phyloP scores from a whole-genome alignment of 768 basidiomycete genomes.

The Lentinula guzmanii region DNA sequence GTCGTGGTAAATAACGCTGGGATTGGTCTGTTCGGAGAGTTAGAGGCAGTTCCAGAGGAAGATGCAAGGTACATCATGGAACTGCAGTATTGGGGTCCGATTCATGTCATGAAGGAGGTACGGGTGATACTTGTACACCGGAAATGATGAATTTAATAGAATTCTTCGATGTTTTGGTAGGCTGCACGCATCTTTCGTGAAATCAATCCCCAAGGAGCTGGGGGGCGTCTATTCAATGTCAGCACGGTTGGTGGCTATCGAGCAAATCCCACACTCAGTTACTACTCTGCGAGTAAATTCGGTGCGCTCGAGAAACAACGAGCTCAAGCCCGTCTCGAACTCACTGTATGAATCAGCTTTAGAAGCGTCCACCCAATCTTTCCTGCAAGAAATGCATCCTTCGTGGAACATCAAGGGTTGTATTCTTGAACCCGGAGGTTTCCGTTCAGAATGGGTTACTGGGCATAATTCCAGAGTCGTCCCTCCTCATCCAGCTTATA shows the following conservation, averaged over 20 bases:
- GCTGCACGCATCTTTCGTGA: constrained; percentile 17
- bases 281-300: constrained; percentile 29
- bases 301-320: constrained; percentile 18
- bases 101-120: constrained; percentile 29
- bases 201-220: constrained; percentile 16
- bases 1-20: constrained; percentile 44
- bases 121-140: constrained; percentile 5
- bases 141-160: not conserved
- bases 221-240: constrained; percentile 24
- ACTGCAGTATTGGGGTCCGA: constrained; percentile 39
- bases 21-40: constrained; percentile 25
- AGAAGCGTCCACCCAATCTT: constrained; percentile 25
- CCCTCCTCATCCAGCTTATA: constrained; percentile 18
- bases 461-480: constrained; percentile 11
- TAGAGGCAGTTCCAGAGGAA: constrained; percentile 26
- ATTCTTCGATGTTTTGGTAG: not conserved
- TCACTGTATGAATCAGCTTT: constrained; percentile 17
- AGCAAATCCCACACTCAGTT: constrained; percentile 23
- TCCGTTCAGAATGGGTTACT: constrained; percentile 16
- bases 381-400: constrained; percentile 29
- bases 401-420: constrained; percentile 32
- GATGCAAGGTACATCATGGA: constrained; percentile 31
- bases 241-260: constrained; percentile 24
- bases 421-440: constrained; percentile 18
- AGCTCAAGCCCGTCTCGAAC: not conserved